Evolutionary conservation across 2,329 filamentous ascomycete genomes (phyloP).

Genomic region (Pyrenophora teres): DNA sequence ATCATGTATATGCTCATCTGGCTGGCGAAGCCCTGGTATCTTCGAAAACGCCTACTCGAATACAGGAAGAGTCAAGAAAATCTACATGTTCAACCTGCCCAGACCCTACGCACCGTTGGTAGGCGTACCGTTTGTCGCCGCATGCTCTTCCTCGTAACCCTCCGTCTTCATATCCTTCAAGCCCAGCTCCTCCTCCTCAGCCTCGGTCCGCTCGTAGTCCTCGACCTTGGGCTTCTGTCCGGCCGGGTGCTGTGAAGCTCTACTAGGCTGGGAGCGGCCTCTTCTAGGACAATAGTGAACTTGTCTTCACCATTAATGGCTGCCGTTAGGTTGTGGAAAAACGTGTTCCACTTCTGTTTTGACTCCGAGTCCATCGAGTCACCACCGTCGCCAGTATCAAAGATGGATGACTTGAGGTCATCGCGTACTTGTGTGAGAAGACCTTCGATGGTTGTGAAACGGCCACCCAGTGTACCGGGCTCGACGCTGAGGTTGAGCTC

Average conservation of each 20-base stretch:
- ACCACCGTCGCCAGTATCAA: constrained; percentile 74
- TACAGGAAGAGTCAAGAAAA: constrained; percentile 29
- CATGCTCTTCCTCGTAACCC: constrained; percentile 68
- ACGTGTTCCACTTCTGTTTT: constrained; percentile 74
- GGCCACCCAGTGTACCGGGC: constrained; percentile 89
- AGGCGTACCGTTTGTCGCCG: constrained; percentile 30
- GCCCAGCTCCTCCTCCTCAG: constrained; percentile 93
- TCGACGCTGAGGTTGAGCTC: constrained; percentile 87
- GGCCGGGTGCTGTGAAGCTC: constrained; percentile 76
- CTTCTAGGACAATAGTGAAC: constrained; percentile 82
- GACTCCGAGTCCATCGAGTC: constrained; percentile 74
- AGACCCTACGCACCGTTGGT: constrained; percentile 21
- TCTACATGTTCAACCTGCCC: constrained; percentile 11
- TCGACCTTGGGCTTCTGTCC: too few relatives aligned
- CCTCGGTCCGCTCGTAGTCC: constrained; percentile 83
- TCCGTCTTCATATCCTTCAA: constrained; percentile 92
- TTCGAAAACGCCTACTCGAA: constrained; percentile 36
- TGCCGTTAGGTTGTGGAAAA: constrained; percentile 76
- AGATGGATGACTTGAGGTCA: constrained; percentile 87
- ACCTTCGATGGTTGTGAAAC: constrained; percentile 96
- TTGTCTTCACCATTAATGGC: constrained; percentile 80
- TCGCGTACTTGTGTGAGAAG: constrained; percentile 89
- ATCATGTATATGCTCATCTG: constrained; percentile 25
- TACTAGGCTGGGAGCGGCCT: too few relatives aligned
- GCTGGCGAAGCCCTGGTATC: constrained; percentile 46